phyloP scores from a whole-genome alignment of 164 flowering plant species.

The Aristolochia fimbriata region DNA sequence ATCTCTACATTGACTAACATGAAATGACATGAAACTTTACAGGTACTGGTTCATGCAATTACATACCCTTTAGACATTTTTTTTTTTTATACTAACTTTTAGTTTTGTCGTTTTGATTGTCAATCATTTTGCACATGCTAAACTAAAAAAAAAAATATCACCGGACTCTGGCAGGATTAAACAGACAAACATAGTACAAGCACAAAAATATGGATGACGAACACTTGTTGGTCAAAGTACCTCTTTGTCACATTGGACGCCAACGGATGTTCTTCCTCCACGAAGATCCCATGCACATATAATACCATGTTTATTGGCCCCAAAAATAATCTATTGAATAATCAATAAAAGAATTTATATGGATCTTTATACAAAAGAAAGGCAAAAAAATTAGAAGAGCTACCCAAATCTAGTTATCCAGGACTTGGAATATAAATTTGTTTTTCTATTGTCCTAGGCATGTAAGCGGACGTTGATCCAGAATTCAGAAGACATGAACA shows the following conservation, averaged over 20 bases:
- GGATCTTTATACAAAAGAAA: background rate
- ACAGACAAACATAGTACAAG: background rate
- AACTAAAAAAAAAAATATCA: background rate
- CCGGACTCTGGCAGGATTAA: background rate
- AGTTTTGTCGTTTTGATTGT: too few species aligned
- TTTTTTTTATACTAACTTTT: too few species aligned
- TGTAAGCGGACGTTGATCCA: too few species aligned
- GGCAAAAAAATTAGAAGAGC: background rate
- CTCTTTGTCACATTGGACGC: slow-evolving; percentile 65
- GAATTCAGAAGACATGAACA: too few species aligned
- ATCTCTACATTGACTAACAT: too few species aligned
- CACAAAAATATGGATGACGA: background rate
- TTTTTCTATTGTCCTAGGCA: too few species aligned
- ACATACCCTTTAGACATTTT: too few species aligned
- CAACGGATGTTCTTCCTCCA: slow-evolving; percentile 67
- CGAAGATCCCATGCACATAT: slow-evolving; percentile 89
- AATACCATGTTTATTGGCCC: slow-evolving; percentile 64
- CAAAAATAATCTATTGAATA: slow-evolving; percentile 53
- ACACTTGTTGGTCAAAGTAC: slow-evolving; percentile 16
- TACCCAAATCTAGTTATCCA: background rate
- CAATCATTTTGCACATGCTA: too few species aligned
- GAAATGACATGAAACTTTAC: background rate
- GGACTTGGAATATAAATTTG: too few species aligned
- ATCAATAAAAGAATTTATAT: background rate
- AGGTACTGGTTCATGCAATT: background rate